phyloP scores from a whole-genome alignment of 2,329 filamentous ascomycete genomes.

The Clonostachys rosea region DNA sequence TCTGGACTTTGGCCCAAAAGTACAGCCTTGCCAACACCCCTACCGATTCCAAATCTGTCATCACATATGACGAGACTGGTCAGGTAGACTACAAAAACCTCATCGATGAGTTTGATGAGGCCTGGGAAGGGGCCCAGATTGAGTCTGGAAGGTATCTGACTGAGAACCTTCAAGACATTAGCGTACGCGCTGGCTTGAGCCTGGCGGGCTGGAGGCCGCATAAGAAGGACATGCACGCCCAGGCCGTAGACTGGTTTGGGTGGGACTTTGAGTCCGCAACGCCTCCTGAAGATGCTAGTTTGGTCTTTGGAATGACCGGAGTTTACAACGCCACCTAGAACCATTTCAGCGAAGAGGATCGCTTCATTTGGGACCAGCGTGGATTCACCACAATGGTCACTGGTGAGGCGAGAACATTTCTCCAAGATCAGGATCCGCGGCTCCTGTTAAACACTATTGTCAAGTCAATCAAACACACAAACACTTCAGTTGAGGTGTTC shows the following conservation, averaged over 20 bases:
- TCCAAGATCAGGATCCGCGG: slow-evolving; percentile 45
- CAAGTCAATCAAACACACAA: slow-evolving; percentile 33
- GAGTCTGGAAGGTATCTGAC: slow-evolving; percentile 53
- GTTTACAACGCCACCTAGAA: slow-evolving; percentile 56
- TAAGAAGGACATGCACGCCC: slow-evolving; percentile 43
- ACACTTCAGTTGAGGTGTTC: slow-evolving; percentile 37
- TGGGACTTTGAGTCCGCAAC: slow-evolving; percentile 55
- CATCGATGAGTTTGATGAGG: slow-evolving; percentile 42
- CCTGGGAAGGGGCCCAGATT: slow-evolving; percentile 36
- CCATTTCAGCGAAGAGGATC: slow-evolving; percentile 57
- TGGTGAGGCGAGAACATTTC: slow-evolving; percentile 52
- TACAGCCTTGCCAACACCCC: slow-evolving; percentile 48
- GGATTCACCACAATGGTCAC: slow-evolving; percentile 56
- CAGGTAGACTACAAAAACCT: slow-evolving; percentile 43
- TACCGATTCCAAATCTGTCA: slow-evolving; percentile 53
- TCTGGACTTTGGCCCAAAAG: slow-evolving; percentile 59
- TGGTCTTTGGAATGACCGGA: slow-evolving; percentile 49
- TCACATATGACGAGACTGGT: slow-evolving; percentile 57
- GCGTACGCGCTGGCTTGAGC: slow-evolving; percentile 49
- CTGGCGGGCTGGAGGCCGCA: slow-evolving; percentile 56
- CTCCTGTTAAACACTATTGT: slow-evolving; percentile 55
- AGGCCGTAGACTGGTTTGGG: slow-evolving; percentile 57
- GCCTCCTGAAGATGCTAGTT: slow-evolving; percentile 49
- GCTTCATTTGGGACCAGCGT: slow-evolving; percentile 55
- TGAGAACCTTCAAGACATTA: slow-evolving; percentile 58